Conservation (phyloP, 1,284 basidiomycete species). For the Melampsora americana region DNA sequence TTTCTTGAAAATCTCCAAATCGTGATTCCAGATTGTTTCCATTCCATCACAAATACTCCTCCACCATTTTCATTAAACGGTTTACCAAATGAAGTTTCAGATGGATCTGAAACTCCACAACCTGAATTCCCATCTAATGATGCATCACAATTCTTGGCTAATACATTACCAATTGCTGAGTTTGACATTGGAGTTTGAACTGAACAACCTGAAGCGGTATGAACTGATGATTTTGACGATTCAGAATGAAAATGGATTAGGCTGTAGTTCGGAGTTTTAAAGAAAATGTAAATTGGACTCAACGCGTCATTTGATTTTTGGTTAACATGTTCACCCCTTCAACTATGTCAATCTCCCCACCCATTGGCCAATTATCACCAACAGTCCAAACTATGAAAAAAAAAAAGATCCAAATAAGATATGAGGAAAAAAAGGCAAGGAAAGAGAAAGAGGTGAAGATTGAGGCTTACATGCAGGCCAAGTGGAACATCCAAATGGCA, state of each 20-base stretch:
- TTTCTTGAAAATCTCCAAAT: slow-evolving; percentile 60
- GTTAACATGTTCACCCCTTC: slow-evolving; percentile 63
- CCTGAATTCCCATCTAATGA: slow-evolving; percentile 61
- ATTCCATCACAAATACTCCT: slow-evolving; percentile 71
- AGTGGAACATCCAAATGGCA: slow-evolving; percentile 73
- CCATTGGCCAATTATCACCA: slow-evolving; percentile 67
- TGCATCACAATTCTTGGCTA: slow-evolving; percentile 29
- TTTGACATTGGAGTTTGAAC: slow-evolving; percentile 59
- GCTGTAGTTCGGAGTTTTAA: neutral
- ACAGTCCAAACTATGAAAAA: slow-evolving; percentile 56
- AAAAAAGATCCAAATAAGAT: slow-evolving; percentile 56
- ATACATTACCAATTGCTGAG: slow-evolving; percentile 49
- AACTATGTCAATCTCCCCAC: slow-evolving; percentile 70
- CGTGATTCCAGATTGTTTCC: slow-evolving; percentile 66
- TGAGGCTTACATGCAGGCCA: slow-evolving; percentile 66
- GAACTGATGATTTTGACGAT: slow-evolving; percentile 59
- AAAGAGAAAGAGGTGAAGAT: neutral
- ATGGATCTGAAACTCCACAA: slow-evolving; percentile 64
- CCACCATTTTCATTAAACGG: slow-evolving; percentile 69
- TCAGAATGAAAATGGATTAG: no score
- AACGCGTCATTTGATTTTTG: slow-evolving; percentile 31
- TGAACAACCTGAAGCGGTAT: slow-evolving; percentile 63
- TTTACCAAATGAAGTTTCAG: slow-evolving; percentile 64
- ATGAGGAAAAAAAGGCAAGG: neutral
- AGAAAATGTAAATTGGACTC: neutral